Conservation (phyloP, 306 rosid species). For the Trifolium dubium region DNA sequence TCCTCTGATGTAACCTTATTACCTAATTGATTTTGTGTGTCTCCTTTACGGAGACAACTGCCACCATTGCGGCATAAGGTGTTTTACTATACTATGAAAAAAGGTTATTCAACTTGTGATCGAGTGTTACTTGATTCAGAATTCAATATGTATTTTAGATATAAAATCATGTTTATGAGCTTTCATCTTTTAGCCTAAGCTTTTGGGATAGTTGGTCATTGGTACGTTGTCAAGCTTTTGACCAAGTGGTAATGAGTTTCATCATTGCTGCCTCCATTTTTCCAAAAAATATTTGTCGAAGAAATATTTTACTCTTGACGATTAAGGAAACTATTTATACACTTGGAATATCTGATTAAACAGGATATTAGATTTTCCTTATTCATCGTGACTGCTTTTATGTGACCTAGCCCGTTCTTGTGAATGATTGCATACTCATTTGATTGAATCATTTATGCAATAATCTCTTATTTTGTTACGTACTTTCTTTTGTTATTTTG, state of each 20-base stretch:
- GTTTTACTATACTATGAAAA: not conserved
- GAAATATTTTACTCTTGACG: conserved; percentile 17
- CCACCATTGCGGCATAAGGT: conserved; percentile 3
- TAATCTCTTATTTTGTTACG: not conserved
- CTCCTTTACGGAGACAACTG: conserved; percentile 4
- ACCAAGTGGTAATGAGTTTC: not conserved
- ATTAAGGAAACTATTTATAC: not conserved
- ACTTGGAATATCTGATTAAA: conserved; percentile 6
- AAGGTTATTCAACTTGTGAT: not conserved
- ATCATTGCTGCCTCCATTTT: not conserved
- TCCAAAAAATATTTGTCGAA: not conserved
- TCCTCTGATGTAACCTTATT: not conserved
- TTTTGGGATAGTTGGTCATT: conserved; percentile 8
- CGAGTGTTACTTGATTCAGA: not conserved
- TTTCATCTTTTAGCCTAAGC: conserved; percentile 5
- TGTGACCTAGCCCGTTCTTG: not conserved
- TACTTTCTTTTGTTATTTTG: conserved; percentile 19
- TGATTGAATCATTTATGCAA: conserved; percentile 30
- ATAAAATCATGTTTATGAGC: not conserved
- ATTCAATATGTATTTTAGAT: not conserved
- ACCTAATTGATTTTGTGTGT: not conserved
- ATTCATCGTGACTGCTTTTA: not conserved
- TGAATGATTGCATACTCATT: conserved; percentile 10
- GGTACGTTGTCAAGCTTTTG: not conserved
- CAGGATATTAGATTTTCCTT: not conserved